These are phyloP conservation scores for Choiromyces venosus DNA, from an alignment of 495 filamentous ascomycete species.

Conservation along the genomic window DNA sequence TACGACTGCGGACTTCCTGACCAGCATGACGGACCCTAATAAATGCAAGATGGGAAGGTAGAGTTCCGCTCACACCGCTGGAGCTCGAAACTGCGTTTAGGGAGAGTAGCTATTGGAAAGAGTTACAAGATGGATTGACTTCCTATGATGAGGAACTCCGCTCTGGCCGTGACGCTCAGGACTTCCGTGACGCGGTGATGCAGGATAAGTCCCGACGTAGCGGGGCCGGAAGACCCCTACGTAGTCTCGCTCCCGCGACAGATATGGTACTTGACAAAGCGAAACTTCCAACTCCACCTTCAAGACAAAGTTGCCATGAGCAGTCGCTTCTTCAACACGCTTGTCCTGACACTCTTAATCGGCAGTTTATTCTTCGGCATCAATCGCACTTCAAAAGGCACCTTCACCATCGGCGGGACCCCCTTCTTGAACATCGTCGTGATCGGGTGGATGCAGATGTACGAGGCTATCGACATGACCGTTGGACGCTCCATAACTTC, in stretches of 20 bases:
- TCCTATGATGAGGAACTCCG: constrained; percentile 58
- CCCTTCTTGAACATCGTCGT: constrained; percentile 56
- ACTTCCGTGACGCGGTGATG: constrained; percentile 63
- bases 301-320: constrained; percentile 68
- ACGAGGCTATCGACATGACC: constrained; percentile 41
- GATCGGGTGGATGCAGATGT: constrained; percentile 46
- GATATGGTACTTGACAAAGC: constrained; percentile 59
- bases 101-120: constrained; percentile 44
- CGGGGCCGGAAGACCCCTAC: constrained; percentile 59
- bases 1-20: constrained; percentile 72
- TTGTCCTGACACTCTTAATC: constrained; percentile 68
- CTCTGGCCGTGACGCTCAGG: constrained; percentile 59
- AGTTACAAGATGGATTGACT: constrained; percentile 51
- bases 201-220: constrained; percentile 64
- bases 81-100: constrained; percentile 59
- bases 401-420: constrained; percentile 53
- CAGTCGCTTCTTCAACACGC: constrained; percentile 72
- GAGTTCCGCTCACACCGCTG: constrained; percentile 57
- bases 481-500: constrained; percentile 57
- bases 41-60: constrained; percentile 61
- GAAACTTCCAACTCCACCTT: constrained; percentile 70
- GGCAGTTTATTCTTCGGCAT: constrained; percentile 68
- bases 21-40: constrained; percentile 68
- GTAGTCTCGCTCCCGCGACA: constrained; percentile 57
- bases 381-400: constrained; percentile 52